Percentiles rank a stretch among this genome's conserved stretches.
phyloP scores from a whole-genome alignment of 2,329 filamentous ascomycete genomes.

The Zasmidium cellare region DNA sequence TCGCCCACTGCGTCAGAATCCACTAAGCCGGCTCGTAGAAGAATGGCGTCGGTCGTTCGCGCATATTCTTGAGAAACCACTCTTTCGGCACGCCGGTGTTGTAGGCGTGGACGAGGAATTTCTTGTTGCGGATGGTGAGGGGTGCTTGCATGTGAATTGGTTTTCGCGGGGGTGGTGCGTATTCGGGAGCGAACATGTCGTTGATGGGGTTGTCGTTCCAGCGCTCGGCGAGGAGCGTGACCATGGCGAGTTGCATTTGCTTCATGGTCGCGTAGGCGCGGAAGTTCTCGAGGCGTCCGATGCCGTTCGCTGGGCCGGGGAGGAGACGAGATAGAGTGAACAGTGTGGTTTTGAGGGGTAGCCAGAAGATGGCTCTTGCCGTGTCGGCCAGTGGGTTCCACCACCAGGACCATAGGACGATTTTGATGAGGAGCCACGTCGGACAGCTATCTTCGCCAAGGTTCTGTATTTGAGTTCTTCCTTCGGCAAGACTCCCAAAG shows the following conservation, averaged over 20 bases:
- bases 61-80: not conserved
- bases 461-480: no score
- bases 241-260: not conserved
- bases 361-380: no score
- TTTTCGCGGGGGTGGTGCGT: not conserved
- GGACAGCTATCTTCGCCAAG: no score
- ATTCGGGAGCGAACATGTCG: not conserved
- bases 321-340: not conserved
- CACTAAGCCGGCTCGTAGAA: no score
- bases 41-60: no score
- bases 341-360: no score
- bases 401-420: no score
- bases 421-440: no score
- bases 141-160: no score
- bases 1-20: no score
- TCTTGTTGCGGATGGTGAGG: no score
- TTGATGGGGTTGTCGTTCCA: not conserved
- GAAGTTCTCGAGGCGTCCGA: not conserved
- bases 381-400: no score
- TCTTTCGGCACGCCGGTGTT: not conserved
- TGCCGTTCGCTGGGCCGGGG: not conserved
- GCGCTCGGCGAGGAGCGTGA: not conserved
- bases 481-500: not conserved
- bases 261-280: not conserved
- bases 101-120: not conserved